phyloP scores from a whole-genome alignment of 2,329 filamentous ascomycete species.

The Elsinoe perseae region DNA sequence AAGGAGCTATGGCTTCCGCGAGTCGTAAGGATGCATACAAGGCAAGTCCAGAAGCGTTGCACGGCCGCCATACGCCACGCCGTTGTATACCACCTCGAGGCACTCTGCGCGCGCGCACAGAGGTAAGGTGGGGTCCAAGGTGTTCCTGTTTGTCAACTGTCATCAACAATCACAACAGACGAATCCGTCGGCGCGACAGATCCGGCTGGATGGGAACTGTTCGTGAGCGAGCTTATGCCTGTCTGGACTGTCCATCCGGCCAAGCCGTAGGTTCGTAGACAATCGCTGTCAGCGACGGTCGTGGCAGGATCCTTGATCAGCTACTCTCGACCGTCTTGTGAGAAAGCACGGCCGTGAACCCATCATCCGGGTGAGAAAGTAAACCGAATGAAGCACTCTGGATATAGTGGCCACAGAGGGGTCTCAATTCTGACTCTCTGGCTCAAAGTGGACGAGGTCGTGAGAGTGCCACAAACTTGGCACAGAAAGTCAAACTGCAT shows the following conservation, averaged over 20 bases:
- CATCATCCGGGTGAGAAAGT: not conserved
- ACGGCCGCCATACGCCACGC: conserved; percentile 11
- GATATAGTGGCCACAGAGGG: not conserved
- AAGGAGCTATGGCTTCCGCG: not conserved
- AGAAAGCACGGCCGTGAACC: not conserved
- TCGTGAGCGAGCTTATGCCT: not conserved
- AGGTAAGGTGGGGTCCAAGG: conserved; percentile 7
- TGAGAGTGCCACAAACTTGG: conserved; percentile 14
- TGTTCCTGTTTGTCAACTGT: conserved; percentile 9
- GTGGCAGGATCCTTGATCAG: not conserved
- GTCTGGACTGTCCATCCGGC: not conserved
- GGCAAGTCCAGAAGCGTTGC: conserved; percentile 14
- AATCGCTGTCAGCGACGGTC: not conserved
- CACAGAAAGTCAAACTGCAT: conserved; percentile 13
- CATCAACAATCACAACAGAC: conserved; percentile 13
- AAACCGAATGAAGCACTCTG: not conserved
- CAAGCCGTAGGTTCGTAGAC: not conserved
- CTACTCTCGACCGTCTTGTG: too few species aligned
- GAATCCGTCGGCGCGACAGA: conserved; percentile 9
- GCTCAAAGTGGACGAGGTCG: not conserved
- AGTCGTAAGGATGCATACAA: not conserved
- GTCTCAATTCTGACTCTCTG: not conserved
- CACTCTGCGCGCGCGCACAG: not conserved
- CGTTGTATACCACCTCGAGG: conserved; percentile 10
- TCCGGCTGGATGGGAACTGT: not conserved